Conservation (phyloP, 129 eudicot species). For the Escallonia rubra region DNA sequence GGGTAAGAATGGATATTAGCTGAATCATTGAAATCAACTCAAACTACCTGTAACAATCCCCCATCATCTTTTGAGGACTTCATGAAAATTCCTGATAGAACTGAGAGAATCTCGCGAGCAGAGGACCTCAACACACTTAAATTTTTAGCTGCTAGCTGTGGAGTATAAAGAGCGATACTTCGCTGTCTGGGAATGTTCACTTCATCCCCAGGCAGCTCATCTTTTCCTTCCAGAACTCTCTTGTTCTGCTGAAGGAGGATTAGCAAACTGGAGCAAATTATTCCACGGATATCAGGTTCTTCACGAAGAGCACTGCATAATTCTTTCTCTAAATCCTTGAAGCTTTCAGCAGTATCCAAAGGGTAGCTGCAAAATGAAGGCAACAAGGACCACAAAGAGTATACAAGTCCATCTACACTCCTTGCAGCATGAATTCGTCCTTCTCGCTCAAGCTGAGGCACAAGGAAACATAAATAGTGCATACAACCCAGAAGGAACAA, state of each 20-base stretch:
- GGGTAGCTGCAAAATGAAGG: conserved; percentile 98
- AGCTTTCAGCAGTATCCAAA: conserved; percentile 66
- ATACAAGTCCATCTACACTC: conserved; percentile 68
- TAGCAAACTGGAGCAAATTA: conserved; percentile 84
- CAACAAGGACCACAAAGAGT: conserved; percentile 83
- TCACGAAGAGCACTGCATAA: conserved; percentile 53
- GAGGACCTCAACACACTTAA: conserved; percentile 54
- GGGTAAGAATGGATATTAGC: neutral
- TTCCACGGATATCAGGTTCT: conserved; percentile 72
- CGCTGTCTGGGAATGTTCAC: conserved; percentile 33
- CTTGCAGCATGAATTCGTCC: conserved; percentile 66
- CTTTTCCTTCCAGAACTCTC: conserved; percentile 45
- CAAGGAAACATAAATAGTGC: conserved; percentile 10
- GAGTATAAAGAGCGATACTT: conserved; percentile 55
- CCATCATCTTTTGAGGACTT: conserved; percentile 68
- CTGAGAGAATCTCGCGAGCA: conserved; percentile 58
- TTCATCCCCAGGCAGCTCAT: conserved; percentile 23
- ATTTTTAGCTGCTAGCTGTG: conserved; percentile 55
- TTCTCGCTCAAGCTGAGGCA: conserved; percentile 58
- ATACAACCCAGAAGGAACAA: neutral
- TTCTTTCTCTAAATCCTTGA: conserved; percentile 56
- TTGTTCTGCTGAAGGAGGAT: conserved; percentile 82
- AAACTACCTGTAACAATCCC: conserved; percentile 71
- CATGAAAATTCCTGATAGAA: conserved; percentile 48
- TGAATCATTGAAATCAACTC: neutral